phyloP scores from a whole-genome alignment of 768 basidiomycete species.

The Leccinum boreale region DNA sequence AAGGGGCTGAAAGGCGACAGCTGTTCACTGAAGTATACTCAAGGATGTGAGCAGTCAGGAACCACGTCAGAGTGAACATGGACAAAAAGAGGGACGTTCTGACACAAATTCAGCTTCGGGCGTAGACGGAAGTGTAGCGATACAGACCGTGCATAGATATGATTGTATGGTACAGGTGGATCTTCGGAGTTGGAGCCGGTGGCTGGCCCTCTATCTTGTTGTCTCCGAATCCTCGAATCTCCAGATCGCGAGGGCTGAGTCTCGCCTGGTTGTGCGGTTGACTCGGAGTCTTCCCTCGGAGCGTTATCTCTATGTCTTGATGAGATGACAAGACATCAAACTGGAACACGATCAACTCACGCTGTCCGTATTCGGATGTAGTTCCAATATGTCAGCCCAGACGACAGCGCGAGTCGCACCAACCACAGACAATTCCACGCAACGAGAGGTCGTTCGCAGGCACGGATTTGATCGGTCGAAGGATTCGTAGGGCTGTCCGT shows the following conservation, averaged over 20 bases:
- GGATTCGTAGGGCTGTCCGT: constrained; percentile 44
- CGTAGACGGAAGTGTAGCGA: not conserved
- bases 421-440: constrained; percentile 68
- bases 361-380: constrained; percentile 37
- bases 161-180: constrained; percentile 22
- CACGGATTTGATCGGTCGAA: constrained; percentile 51
- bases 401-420: constrained; percentile 47
- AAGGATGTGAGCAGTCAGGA: constrained; percentile 75
- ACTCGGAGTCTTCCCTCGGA: constrained; percentile 30
- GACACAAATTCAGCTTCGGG: constrained; percentile 14
- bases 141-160: constrained; percentile 29
- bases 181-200: constrained; percentile 24
- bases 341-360: constrained; percentile 18
- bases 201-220: constrained; percentile 20
- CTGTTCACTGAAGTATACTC: constrained; percentile 73
- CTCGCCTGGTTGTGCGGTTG: constrained; percentile 25
- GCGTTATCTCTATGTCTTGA: constrained; percentile 16
- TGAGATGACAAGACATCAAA: constrained; percentile 8
- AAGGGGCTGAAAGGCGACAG: constrained; percentile 71
- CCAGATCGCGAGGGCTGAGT: constrained; percentile 6
- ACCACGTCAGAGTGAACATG: constrained; percentile 76
- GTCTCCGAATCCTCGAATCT: constrained; percentile 17
- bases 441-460: constrained; percentile 64
- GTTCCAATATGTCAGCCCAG: constrained; percentile 54
- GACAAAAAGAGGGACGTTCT: constrained; percentile 63